Evolutionary conservation across 257 asterid species (phyloP), one percentile per base, ranked within the genome.

Genomic region (Knoxia roxburghii): DNA sequence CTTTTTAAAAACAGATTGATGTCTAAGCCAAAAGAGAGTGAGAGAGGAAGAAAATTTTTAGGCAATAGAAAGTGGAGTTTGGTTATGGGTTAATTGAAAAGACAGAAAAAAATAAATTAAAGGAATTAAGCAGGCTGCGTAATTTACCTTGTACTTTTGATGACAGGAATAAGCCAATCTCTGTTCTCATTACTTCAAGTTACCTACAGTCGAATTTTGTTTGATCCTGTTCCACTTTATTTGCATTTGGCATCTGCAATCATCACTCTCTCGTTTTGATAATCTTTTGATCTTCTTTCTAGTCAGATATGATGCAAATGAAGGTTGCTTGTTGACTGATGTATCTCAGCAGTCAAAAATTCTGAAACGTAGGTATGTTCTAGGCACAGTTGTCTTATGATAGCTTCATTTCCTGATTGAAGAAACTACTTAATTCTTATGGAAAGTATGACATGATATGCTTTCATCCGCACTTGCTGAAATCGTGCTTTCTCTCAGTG

Each of bases 261-360:
- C 6, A 32, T 10, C 45, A n/a, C 18, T 50, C 5, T 68, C 55
- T 18, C 66, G 68, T 57, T 51, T 30, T 73, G 53, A 72, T 75
- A 70, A 75, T 76, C 63, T 76, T 15, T 68, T 71, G 68, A 45
- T 53, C 41, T 77, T 79, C 81, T 68, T 78, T 79, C 82, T 82
- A 91, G 98, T 90, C 84, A 93, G 99, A 78, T 93, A 88, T 77
- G 97, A 88, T 74, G 90, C 96, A 57, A 67, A 70, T 61, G 89
- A 76, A 73, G 85, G 68, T 74, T 73, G 73, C 75, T 67, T 88
- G 89, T 74, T 79, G 55, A 75, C 78, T 60, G 90, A 93, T 72
- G 60, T 84, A 32, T 85, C 96, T 75, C 90, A 77, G 72, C 89
- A 82, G 80, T 85, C 82, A 72, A 88, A 75, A 77, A 76, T 86